A percentile compares a stretch with the other conserved stretches of the same genome.
Conservation (phyloP, 805 yeast genomes). For the Candida ascalaphidarum region DNA sequence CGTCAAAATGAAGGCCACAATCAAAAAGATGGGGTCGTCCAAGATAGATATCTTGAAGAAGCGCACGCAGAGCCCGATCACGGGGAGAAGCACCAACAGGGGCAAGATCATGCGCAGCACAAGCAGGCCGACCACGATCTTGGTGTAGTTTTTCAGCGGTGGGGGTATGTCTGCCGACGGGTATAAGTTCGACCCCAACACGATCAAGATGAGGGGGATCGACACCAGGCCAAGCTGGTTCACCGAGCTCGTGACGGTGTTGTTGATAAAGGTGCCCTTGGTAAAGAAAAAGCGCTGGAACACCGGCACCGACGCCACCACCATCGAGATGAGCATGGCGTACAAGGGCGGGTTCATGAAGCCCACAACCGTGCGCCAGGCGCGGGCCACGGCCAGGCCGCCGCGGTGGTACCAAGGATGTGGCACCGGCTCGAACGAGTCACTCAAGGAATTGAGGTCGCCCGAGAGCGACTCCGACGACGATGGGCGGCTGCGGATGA, state of each 20-base stretch:
- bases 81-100: constrained; percentile 56
- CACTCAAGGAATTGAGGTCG: no score
- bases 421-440: no score
- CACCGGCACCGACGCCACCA: constrained; percentile 60
- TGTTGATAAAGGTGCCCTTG: constrained; percentile 47
- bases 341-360: constrained; percentile 80
- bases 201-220: constrained; percentile 67
- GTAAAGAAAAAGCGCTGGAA: constrained; percentile 48
- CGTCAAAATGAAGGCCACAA: constrained; percentile 68
- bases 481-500: no score
- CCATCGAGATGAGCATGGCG: constrained; percentile 61
- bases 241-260: constrained; percentile 57
- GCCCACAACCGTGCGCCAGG: constrained; percentile 4
- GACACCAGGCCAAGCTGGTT: constrained; percentile 66
- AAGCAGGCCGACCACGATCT: constrained; percentile 60
- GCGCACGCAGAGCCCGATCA: constrained; percentile 57
- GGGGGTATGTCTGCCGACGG: constrained; percentile 65
- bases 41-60: constrained; percentile 57
- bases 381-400: constrained; percentile 2
- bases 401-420: not conserved
- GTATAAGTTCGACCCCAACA: constrained; percentile 68
- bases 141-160: constrained; percentile 51
- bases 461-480: no score
- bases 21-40: constrained; percentile 74
- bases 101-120: constrained; percentile 75